Evolutionary conservation across 345 rosid genomes (phyloP).

Genomic region (Euphorbia tirucalli): DNA sequence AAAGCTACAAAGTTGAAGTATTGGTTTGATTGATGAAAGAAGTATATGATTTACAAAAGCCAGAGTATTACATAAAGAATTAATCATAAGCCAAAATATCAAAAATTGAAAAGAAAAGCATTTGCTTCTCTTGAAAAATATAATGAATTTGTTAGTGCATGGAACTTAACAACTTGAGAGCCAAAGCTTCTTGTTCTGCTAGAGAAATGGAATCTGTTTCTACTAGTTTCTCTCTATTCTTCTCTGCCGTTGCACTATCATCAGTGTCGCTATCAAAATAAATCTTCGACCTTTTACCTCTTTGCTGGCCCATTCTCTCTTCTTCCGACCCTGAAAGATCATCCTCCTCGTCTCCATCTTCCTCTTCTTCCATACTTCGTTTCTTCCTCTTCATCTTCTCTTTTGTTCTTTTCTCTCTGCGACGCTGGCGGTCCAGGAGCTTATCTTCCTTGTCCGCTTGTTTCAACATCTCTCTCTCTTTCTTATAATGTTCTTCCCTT

Average conservation of each 20-base stretch:
- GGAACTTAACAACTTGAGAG: conserved; percentile 62
- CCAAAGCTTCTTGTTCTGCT: conserved; percentile 83
- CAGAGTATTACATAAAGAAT: no score
- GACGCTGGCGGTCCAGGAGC: conserved; percentile 60
- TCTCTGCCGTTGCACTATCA: no score
- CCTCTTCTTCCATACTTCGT: conserved; percentile 41
- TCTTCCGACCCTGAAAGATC: conserved; percentile 49
- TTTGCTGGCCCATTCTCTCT: conserved; percentile 32
- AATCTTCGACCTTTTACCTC: conserved; percentile 51
- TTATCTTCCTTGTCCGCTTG: conserved; percentile 76
- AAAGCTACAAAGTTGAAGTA: not conserved
- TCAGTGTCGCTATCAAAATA: conserved; percentile 44
- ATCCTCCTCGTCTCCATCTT: conserved; percentile 39
- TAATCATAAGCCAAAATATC: no score
- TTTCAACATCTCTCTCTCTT: conserved; percentile 72
- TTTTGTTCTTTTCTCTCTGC: conserved; percentile 64
- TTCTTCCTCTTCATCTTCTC: conserved; percentile 71
- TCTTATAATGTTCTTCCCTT: conserved; percentile 57
- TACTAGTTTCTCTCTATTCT: conserved; percentile 16
- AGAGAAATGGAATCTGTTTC: conserved; percentile 51
- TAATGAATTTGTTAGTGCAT: conserved; percentile 56
- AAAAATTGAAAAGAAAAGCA: not conserved
- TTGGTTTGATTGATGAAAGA: not conserved
- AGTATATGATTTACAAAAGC: no score
- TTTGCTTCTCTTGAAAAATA: no score